phyloP scores from a whole-genome alignment of 495 filamentous ascomycete genomes.

The Penicillium turbatum region DNA sequence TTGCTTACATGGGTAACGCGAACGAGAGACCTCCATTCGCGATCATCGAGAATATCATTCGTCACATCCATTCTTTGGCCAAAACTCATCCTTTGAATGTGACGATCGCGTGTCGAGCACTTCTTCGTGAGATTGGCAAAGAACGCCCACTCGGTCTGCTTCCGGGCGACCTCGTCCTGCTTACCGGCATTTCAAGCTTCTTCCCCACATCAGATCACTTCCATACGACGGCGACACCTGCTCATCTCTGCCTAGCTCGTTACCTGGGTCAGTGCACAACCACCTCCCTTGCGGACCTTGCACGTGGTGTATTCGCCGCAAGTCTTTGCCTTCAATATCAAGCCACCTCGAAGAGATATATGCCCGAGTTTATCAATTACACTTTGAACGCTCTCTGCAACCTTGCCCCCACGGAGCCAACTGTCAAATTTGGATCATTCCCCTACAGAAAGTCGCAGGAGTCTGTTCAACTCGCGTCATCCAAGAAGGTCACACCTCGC shows the following conservation, averaged over 20 bases:
- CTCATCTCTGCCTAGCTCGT: conserved; percentile 70
- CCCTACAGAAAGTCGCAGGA: conserved; percentile 55
- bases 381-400: conserved; percentile 68
- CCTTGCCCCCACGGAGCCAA: conserved; percentile 52
- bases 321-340: conserved; percentile 80
- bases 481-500: conserved; percentile 23
- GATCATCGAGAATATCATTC: conserved; percentile 63
- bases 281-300: conserved; percentile 56
- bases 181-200: conserved; percentile 77
- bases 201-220: conserved; percentile 97
- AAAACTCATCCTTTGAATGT: conserved; percentile 76
- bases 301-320: conserved; percentile 70
- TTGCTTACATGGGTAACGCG: conserved; percentile 60
- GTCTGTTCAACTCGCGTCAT: conserved; percentile 46
- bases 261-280: conserved; percentile 78
- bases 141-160: conserved; percentile 56
- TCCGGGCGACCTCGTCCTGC: conserved; percentile 70
- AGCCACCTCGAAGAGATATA: conserved; percentile 70
- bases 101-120: conserved; percentile 67
- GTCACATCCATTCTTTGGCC: conserved; percentile 81
- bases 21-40: conserved; percentile 49
- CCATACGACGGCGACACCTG: conserved; percentile 86
- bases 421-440: conserved; percentile 48
- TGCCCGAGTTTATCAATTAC: conserved; percentile 85
- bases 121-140: conserved; percentile 61